Evolutionary conservation across 1,284 basidiomycete genomes (phyloP).

Genomic region (Papiliotrema laurentii): DNA sequence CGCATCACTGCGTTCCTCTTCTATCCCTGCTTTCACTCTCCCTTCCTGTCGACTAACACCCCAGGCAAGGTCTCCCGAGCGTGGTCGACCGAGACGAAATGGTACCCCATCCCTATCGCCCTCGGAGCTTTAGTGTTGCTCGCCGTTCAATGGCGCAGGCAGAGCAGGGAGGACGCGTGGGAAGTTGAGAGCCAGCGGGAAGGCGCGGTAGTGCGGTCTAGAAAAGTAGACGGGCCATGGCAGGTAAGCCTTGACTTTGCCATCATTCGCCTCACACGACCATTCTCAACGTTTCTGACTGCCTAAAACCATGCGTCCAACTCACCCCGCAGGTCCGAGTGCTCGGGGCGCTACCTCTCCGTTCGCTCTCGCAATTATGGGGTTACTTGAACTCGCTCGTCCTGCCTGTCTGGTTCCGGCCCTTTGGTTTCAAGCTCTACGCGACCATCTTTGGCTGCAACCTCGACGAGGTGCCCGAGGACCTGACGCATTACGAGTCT

Average conservation of each 20-base stretch:
- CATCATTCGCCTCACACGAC: background rate
- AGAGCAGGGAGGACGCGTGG: constrained; percentile 28
- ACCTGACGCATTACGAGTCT: constrained; percentile 73
- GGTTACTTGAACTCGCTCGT: constrained; percentile 89
- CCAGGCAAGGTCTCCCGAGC: constrained; percentile 54
- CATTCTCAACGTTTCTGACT: background rate
- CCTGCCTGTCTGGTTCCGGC: constrained; percentile 90
- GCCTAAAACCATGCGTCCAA: background rate
- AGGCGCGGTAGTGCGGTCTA: constrained; percentile 66
- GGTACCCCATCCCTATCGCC: constrained; percentile 92
- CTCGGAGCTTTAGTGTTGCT: constrained; percentile 84
- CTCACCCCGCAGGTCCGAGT: constrained; percentile 71
- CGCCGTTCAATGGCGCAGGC: constrained; percentile 63
- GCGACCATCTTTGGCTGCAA: constrained; percentile 87
- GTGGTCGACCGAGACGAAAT: constrained; percentile 88
- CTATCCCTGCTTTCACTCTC: background rate
- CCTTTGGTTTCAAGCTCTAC: constrained; percentile 81
- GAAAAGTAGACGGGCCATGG: constrained; percentile 68
- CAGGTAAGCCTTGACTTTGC: constrained; percentile 58
- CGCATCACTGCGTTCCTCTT: too few relatives aligned
- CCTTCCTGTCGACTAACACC: constrained; percentile 3
- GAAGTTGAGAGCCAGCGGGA: constrained; percentile 50
- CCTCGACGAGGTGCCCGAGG: constrained; percentile 81
- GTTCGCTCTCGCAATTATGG: constrained; percentile 92
- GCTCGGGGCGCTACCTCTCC: constrained; percentile 86